Percentiles rank a stretch among this genome's conserved stretches.
These are phyloP conservation scores for Rubia peregrina DNA, from an alignment of 305 asterid species.

Conservation along the genomic window DNA sequence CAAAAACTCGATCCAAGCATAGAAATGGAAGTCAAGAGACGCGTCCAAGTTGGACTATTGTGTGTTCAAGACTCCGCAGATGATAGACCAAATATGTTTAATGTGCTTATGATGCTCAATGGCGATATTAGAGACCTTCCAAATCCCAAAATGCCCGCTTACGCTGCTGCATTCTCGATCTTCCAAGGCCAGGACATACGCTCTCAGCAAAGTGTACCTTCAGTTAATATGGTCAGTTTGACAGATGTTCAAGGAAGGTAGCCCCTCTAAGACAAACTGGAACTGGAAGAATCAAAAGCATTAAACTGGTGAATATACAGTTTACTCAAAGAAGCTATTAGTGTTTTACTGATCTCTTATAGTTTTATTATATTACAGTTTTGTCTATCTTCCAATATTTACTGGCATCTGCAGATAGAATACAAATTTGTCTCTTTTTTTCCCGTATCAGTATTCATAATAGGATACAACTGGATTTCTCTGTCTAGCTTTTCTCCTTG, in stretches of 20 bases:
- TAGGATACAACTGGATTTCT: not conserved
- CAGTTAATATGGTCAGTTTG: not conserved
- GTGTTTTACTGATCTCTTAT: too few relatives aligned
- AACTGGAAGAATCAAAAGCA: not conserved
- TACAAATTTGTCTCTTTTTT: not conserved
- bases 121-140: not conserved
- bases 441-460: not conserved
- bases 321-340: not conserved
- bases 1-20: not conserved
- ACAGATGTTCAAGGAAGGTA: not conserved
- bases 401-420: not conserved
- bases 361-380: too few relatives aligned
- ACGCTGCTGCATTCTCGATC: not conserved
- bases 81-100: conserved; percentile 4
- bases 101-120: not conserved
- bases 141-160: conserved; percentile 1
- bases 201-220: not conserved
- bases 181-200: not conserved
- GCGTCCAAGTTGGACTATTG: not conserved
- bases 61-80: conserved; percentile 3
- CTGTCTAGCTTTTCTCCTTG: not conserved
- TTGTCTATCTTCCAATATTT: not conserved
- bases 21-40: not conserved
- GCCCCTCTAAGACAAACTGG: not conserved
- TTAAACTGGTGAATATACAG: not conserved